Percentiles rank a stretch among this genome's conserved stretches.
Evolutionary conservation across 2,329 filamentous ascomycete genomes (phyloP).

Genomic region (Cytospora chrysosperma): DNA sequence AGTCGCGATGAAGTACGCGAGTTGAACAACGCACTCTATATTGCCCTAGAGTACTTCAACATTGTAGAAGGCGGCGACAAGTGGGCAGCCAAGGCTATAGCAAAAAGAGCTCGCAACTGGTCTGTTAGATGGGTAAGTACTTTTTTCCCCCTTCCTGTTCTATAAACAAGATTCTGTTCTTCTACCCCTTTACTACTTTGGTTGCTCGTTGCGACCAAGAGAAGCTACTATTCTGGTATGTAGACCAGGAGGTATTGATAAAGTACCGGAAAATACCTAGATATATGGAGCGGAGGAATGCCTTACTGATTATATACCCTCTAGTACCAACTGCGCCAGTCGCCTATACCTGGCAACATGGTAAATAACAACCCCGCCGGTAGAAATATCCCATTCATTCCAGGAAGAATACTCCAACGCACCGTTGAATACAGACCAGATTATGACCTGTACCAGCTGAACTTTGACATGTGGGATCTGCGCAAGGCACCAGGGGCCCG

Average conservation of each 20-base stretch:
- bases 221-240: not conserved
- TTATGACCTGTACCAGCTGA: not conserved
- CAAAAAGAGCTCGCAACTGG: not conserved
- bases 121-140: not conserved
- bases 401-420: not conserved
- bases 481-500: not conserved
- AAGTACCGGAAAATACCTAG: not conserved
- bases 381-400: not conserved
- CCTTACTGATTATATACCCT: not conserved
- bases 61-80: not conserved
- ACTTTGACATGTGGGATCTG: not conserved
- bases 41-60: not conserved
- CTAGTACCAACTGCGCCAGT: not conserved
- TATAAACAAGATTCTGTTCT: not conserved
- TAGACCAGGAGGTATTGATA: not conserved
- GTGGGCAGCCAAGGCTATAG: not conserved
- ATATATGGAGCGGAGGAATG: not conserved
- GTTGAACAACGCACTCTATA: not conserved
- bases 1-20: not conserved
- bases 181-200: not conserved
- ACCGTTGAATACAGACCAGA: not conserved
- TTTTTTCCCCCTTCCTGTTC: too few species aligned
- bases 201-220: not conserved
- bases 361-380: not conserved
- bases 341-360: not conserved